phyloP scores from a whole-genome alignment of 2,329 filamentous ascomycete species.

The Talaromyces sp. region DNA sequence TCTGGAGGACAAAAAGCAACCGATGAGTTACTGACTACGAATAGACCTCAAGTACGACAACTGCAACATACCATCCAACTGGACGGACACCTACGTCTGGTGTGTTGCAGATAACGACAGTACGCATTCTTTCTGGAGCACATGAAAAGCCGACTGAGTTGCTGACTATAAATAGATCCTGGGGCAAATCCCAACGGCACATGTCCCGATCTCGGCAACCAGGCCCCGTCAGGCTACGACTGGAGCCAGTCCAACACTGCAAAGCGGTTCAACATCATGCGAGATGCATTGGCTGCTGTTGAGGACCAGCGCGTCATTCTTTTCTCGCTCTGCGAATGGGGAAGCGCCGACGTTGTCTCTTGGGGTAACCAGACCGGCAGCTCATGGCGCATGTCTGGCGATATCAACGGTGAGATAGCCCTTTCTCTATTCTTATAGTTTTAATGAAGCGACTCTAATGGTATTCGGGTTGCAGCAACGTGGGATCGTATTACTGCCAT shows the following conservation, averaged over 20 bases:
- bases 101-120: too few species aligned
- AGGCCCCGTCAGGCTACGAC: conserved; percentile 46
- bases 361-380: conserved; percentile 49
- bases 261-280: conserved; percentile 46
- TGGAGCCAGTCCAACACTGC: conserved; percentile 45
- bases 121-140: too few species aligned
- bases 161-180: too few species aligned
- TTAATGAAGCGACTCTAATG: neutral
- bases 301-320: conserved; percentile 39
- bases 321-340: conserved; percentile 53
- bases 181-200: conserved; percentile 36
- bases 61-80: conserved; percentile 40
- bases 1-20: neutral
- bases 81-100: conserved; percentile 22
- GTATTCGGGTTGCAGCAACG: conserved; percentile 12
- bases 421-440: neutral
- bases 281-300: conserved; percentile 44
- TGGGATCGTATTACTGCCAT: conserved; percentile 35
- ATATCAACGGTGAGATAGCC: conserved; percentile 23
- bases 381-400: conserved; percentile 37
- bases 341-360: conserved; percentile 43
- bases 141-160: too few species aligned
- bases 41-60: conserved; percentile 55
- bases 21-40: too few species aligned
- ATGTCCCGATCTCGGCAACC: conserved; percentile 28